Evolutionary conservation across 164 flowering plant genomes (phyloP).

Genomic region (Echeveria elegans): DNA sequence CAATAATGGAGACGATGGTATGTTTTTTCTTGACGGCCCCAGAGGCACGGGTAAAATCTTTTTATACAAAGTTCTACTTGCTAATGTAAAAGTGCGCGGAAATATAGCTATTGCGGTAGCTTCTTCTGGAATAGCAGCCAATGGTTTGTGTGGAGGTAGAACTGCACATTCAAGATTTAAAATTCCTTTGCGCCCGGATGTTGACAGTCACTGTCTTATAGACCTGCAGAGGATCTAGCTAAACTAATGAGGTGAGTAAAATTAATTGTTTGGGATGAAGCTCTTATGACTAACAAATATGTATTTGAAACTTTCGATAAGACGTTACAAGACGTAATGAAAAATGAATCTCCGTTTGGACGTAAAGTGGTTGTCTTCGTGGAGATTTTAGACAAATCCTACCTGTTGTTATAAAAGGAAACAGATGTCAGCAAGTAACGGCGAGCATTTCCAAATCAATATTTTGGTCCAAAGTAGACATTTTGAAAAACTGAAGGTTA

Average conservation of each 20-base stretch:
- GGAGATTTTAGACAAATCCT: slow-evolving; percentile 15
- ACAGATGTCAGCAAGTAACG: background rate
- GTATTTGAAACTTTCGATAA: slow-evolving; percentile 12
- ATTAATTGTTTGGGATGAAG: background rate
- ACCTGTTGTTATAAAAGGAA: slow-evolving; percentile 2
- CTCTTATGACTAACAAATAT: background rate
- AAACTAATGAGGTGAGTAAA: background rate
- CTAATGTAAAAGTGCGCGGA: too few species aligned
- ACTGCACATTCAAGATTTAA: too few species aligned
- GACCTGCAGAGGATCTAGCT: too few species aligned
- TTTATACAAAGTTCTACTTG: too few species aligned
- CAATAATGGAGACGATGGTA: too few species aligned
- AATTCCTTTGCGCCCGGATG: too few species aligned
- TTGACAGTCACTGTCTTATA: too few species aligned
- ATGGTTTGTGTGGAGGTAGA: too few species aligned
- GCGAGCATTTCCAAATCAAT: slow-evolving; percentile 8
- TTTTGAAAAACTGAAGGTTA: background rate
- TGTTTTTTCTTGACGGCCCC: too few species aligned
- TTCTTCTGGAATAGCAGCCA: too few species aligned
- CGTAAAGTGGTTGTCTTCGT: slow-evolving; percentile 13
- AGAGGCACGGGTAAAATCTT: too few species aligned
- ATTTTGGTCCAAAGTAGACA: slow-evolving; percentile 9
- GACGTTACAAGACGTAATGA: slow-evolving; percentile 7
- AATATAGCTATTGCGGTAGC: too few species aligned
- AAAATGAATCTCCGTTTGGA: background rate